Percentiles rank a stretch among this genome's conserved stretches.
phyloP scores from a whole-genome alignment of 495 filamentous ascomycete genomes.

The Glonium stellatum region DNA sequence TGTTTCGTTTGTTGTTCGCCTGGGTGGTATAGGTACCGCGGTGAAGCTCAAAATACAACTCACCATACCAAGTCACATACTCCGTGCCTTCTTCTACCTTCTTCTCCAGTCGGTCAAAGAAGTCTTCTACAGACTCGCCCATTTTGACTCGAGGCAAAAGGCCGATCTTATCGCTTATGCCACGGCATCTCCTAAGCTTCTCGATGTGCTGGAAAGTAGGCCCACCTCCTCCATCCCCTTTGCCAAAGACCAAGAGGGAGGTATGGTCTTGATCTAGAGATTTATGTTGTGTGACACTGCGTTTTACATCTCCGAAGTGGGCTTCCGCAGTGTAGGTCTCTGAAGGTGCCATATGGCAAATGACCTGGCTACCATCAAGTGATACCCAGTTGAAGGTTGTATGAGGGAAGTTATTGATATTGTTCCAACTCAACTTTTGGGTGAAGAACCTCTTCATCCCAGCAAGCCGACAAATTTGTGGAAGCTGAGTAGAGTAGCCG shows the following conservation, averaged over 20 bases:
- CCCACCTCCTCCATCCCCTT: conserved; percentile 92
- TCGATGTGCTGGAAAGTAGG: conserved; percentile 92
- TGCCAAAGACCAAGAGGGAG: conserved; percentile 86
- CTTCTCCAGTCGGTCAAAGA: conserved; percentile 77
- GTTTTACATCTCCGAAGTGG: conserved; percentile 89
- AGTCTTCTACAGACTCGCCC: conserved; percentile 91
- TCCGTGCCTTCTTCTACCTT: conserved; percentile 61
- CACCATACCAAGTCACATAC: conserved; percentile 95
- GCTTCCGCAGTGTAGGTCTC: conserved; percentile 94
- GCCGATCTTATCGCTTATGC: conserved; percentile 81
- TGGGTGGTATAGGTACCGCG: conserved; percentile 96
- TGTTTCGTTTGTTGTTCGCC: conserved; percentile 92
- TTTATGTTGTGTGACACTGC: conserved; percentile 88
- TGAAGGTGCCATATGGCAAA: conserved; percentile 92
- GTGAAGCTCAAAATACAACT: conserved; percentile 95
- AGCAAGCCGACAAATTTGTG: conserved; percentile 81
- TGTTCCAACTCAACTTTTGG: conserved; percentile 94
- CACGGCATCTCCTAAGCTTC: conserved; percentile 90
- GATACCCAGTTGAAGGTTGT: conserved; percentile 98
- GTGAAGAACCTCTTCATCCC: conserved; percentile 97
- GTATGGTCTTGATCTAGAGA: conserved; percentile 85
- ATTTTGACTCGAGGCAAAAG: conserved; percentile 79
- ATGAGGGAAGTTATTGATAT: conserved; percentile 98
- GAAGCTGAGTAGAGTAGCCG: conserved; percentile 90
- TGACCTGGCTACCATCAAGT: conserved; percentile 87